Conservation (phyloP, 73 alveolate genomes). For the Paramecium primaurelia region DNA sequence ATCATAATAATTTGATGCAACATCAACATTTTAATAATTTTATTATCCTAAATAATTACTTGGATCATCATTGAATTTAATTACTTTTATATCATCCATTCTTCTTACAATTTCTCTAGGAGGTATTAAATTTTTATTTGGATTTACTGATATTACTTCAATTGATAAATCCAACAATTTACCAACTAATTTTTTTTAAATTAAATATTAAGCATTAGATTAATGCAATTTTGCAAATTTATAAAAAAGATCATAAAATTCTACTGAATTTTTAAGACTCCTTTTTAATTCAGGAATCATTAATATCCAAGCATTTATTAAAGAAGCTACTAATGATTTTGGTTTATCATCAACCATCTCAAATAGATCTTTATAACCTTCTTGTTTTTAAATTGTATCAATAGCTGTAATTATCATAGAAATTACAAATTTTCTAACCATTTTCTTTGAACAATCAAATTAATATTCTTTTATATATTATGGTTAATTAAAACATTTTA, state of each 20-base stretch:
- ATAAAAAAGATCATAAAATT: not conserved
- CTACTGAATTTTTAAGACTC: not conserved
- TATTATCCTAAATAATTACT: not conserved
- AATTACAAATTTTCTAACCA: constrained; percentile 8
- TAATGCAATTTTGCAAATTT: not conserved
- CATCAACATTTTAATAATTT: not conserved
- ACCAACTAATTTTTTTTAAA: not conserved
- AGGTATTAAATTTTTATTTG: not conserved
- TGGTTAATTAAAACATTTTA: not conserved
- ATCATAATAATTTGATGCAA: constrained; percentile 28
- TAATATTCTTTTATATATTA: not conserved
- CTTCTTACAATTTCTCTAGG: not conserved
- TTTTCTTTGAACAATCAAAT: constrained; percentile 8
- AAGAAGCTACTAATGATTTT: not conserved
- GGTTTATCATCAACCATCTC: not conserved
- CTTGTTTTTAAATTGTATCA: not conserved
- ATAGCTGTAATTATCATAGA: not conserved
- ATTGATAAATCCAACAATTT: not conserved
- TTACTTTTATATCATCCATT: not conserved
- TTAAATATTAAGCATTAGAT: not conserved
- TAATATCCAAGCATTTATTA: not conserved
- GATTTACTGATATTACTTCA: not conserved
- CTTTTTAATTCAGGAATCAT: not conserved
- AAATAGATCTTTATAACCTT: not conserved
- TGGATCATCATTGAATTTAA: not conserved